Evolutionary conservation across 2,329 filamentous ascomycete genomes (phyloP).

Genomic region (Penicillium psychrosexuale): DNA sequence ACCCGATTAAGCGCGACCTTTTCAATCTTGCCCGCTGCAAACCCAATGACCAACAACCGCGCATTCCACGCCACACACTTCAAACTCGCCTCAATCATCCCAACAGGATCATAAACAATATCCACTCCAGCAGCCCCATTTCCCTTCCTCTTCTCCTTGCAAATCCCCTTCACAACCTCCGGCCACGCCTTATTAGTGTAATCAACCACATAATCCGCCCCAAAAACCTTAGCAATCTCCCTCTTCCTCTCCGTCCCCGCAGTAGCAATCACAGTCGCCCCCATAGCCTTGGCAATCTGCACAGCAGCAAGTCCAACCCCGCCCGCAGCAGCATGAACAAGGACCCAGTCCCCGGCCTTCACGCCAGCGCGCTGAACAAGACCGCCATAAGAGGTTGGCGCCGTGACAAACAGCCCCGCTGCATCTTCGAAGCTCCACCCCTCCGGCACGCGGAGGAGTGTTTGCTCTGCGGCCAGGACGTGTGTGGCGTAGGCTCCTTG

Average conservation of each 20-base stretch:
- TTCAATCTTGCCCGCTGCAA: slow-evolving; percentile 81
- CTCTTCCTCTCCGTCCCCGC: slow-evolving; percentile 78
- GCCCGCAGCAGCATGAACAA: slow-evolving; percentile 88
- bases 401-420: slow-evolving; percentile 86
- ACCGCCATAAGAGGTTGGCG: slow-evolving; percentile 82
- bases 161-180: slow-evolving; percentile 68
- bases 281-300: slow-evolving; percentile 88
- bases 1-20: slow-evolving; percentile 92
- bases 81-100: slow-evolving; percentile 78
- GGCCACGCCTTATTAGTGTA: slow-evolving; percentile 71
- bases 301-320: slow-evolving; percentile 90
- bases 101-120: slow-evolving; percentile 93
- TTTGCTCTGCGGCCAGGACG: slow-evolving; percentile 63
- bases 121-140: slow-evolving; percentile 69
- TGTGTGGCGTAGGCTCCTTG: slow-evolving; percentile 86
- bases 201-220: slow-evolving; percentile 78
- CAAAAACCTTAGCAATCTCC: slow-evolving; percentile 72
- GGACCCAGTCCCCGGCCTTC: slow-evolving; percentile 76
- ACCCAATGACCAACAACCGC: slow-evolving; percentile 81
- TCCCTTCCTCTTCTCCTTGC: slow-evolving; percentile 55
- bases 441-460: slow-evolving; percentile 69
- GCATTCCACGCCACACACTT: slow-evolving; percentile 96
- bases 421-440: slow-evolving; percentile 84
- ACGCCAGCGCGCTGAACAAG: slow-evolving; percentile 75
- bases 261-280: slow-evolving; percentile 89